Base-by-base conservation (phyloP, 495 filamentous ascomycete genomes). In the Penicillium riverlandense region DNA sequence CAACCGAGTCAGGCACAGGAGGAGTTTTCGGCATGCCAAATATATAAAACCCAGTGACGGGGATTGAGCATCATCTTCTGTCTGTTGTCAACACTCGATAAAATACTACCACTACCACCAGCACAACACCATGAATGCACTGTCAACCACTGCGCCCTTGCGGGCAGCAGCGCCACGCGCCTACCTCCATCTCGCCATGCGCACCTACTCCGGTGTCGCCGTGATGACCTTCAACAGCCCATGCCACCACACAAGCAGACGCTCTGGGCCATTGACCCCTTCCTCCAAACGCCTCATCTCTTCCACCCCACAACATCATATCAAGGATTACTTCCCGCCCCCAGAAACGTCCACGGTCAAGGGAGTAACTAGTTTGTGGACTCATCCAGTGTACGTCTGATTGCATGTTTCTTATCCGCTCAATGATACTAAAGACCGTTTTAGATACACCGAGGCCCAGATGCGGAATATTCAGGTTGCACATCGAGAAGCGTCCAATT, bases 401-500 rank as follows among this genome's bases (percentile, higher is more conserved):
- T 30, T 27, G 27, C n/a, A 16, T 16, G 5, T 3, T 39, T 12
- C 2, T 13, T 16, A 13, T 28, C 8, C 7, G 39, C 11, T 29
- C 31, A 36, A 11, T 29, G 28, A 29, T 10, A 31, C 49, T 55
- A 40, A 59, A 42, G n/a, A 10, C 9, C 12, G 30, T n/a, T 8
- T 32, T n/a, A 81, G 75, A 11, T 85, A 84, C 59, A 78, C 74
- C 34, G 67, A 77, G 42, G 59, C 76, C 29, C 75, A 89, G 52
- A 86, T 90, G 80, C 60, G 59, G 4, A 50, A 55, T 16, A 82
- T 90, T 38, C 63, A 53, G 29, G 70, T 84, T 32, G 84, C 82
- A 11, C 86, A 90, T 57, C 80, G 86, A 31, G 61, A 85, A 40
- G 70, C 80, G 5, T 76, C 74, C 53, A 74, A 75, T 48, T 84